These are phyloP conservation scores for Bathelium albidoporum DNA, from an alignment of 495 filamentous ascomycete species.

Conservation along the genomic window DNA sequence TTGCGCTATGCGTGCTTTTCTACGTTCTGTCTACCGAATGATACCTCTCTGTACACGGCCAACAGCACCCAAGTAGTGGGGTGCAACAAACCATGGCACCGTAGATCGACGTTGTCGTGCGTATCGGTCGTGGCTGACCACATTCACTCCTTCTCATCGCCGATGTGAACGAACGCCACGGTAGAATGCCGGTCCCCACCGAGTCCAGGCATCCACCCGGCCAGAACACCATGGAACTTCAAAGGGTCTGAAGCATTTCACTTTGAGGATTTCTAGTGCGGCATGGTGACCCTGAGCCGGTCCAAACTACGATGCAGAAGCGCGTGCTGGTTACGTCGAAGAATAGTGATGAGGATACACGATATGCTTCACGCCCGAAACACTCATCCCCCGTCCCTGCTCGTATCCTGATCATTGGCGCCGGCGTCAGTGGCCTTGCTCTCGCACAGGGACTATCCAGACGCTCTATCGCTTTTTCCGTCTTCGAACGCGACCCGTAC, in stretches of 20 bases:
- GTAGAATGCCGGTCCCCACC: background rate
- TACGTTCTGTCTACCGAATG: no score
- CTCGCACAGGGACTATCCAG: conserved; percentile 45
- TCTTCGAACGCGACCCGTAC: conserved; percentile 39
- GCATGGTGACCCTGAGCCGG: background rate
- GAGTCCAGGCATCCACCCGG: background rate
- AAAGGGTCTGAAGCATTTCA: background rate
- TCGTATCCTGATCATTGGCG: conserved; percentile 27
- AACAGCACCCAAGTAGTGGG: background rate
- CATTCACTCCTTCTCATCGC: background rate
- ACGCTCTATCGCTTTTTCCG: conserved; percentile 40
- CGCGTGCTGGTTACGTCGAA: background rate
- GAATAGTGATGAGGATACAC: conserved; percentile 1
- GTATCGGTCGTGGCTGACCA: conserved; percentile 1
- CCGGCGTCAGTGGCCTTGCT: conserved; percentile 32
- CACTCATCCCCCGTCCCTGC: background rate
- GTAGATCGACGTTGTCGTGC: background rate
- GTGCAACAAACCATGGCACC: background rate
- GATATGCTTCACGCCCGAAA: conserved; percentile 1
- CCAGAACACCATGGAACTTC: background rate
- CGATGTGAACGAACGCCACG: background rate
- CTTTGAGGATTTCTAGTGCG: background rate
- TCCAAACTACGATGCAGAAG: conserved; percentile 1
- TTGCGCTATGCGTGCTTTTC: no score
- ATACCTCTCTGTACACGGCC: background rate